These are phyloP conservation scores for Tetrapisispora namnaoensis DNA, from an alignment of 805 yeast species.

Conservation along the genomic window DNA sequence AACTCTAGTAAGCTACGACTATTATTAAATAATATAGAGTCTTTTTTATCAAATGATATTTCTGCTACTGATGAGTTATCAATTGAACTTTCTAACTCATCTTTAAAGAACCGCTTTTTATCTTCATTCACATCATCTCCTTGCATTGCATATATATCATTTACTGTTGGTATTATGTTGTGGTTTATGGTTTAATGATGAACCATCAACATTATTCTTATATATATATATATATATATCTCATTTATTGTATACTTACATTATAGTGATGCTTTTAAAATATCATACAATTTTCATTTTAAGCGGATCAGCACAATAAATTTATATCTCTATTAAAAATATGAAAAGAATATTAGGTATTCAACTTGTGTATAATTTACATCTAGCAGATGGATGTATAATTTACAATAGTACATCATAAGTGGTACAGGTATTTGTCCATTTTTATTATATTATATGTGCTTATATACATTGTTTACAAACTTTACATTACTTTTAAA, in stretches of 20 bases:
- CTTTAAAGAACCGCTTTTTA: constrained; percentile 21
- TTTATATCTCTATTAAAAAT: too few species aligned
- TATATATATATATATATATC: too few species aligned
- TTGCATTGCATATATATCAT: background rate
- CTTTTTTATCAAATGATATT: constrained; percentile 8
- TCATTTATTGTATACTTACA: too few species aligned
- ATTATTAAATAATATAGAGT: constrained; percentile 16
- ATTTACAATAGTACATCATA: too few species aligned
- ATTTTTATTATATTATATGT: background rate
- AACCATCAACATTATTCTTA: too few species aligned
- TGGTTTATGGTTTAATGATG: too few species aligned
- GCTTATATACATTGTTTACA: background rate
- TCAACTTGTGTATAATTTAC: too few species aligned
- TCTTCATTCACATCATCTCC: background rate
- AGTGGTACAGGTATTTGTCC: background rate
- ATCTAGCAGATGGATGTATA: too few species aligned
- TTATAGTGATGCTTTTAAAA: too few species aligned
- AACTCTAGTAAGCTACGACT: background rate
- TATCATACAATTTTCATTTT: too few species aligned
- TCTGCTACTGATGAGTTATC: constrained; percentile 7
- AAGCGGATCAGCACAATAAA: too few species aligned
- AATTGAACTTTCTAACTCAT: constrained; percentile 22
- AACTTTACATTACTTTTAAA: constrained; percentile 5
- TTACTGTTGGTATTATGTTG: background rate
- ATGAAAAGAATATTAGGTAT: too few species aligned